Evolutionary conservation across 2,329 filamentous ascomycete genomes (phyloP).

Genomic region (Fusarium sp.): DNA sequence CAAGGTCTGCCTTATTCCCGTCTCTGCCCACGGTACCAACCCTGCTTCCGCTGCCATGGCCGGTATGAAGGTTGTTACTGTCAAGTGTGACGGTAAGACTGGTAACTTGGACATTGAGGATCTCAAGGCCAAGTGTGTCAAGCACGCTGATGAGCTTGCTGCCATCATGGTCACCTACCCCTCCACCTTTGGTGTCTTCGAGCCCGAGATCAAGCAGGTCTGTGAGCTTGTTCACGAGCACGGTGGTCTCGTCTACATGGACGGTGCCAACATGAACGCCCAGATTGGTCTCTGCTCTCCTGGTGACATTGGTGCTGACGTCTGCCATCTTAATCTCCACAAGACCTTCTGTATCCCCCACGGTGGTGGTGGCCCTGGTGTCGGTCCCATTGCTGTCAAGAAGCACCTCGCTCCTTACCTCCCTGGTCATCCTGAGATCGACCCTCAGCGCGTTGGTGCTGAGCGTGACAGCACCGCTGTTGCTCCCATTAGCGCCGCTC

Average conservation of each 20-base stretch:
- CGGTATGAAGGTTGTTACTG: constrained; percentile 90
- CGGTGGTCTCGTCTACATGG: constrained; percentile 98
- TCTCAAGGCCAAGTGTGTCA: constrained; percentile 88
- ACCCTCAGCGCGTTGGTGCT: constrained; percentile 45
- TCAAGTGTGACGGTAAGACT: constrained; percentile 88
- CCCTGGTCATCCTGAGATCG: constrained; percentile 42
- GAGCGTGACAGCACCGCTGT: constrained; percentile 65
- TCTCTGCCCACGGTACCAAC: constrained; percentile 96
- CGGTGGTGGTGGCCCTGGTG: constrained; percentile 91
- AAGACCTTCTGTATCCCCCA: constrained; percentile 99
- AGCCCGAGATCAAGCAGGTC: constrained; percentile 86
- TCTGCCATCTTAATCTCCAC: constrained; percentile 97
- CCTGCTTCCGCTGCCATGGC: constrained; percentile 95
- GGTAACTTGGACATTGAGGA: constrained; percentile 92
- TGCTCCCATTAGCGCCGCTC: constrained; percentile 60
- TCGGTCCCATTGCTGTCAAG: constrained; percentile 93
- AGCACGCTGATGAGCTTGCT: constrained; percentile 85
- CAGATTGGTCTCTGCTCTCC: constrained; percentile 96
- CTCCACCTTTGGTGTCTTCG: constrained; percentile 93
- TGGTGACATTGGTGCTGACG: constrained; percentile 95
- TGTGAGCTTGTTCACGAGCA: constrained; percentile 87
- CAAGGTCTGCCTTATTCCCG: constrained; percentile 92
- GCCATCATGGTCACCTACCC: constrained; percentile 98
- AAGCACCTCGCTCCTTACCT: constrained; percentile 81
- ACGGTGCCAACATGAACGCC: constrained; percentile 98